Evolutionary conservation across 2,329 filamentous ascomycete genomes (phyloP).

Genomic region (Xylogone sp.): DNA sequence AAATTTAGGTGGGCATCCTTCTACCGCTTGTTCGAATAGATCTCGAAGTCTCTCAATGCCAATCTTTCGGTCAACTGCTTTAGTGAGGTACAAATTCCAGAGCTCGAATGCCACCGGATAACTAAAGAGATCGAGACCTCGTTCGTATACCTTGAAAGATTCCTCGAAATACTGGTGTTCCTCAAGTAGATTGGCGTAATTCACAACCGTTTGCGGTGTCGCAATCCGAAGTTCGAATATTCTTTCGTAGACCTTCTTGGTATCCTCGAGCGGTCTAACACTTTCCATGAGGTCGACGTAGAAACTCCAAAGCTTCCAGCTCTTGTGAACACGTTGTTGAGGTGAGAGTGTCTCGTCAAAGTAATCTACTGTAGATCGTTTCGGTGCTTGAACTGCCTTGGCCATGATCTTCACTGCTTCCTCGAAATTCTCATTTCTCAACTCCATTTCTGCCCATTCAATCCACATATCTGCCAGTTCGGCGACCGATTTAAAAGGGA

Average conservation of each 20-base stretch:
- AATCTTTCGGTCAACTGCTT: slow-evolving; percentile 94
- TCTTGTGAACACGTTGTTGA: slow-evolving; percentile 96
- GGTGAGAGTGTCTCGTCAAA: slow-evolving; percentile 93
- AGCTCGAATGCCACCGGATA: slow-evolving; percentile 98
- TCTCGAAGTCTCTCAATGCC: slow-evolving; percentile 91
- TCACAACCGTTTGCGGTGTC: slow-evolving; percentile 96
- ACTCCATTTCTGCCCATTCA: slow-evolving; percentile 97
- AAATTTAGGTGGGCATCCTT: slow-evolving; percentile 92
- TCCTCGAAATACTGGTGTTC: slow-evolving; percentile 96
- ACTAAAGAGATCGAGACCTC: slow-evolving; percentile 94
- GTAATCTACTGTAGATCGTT: slow-evolving; percentile 97
- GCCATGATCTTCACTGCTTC: slow-evolving; percentile 94
- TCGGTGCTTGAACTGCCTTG: slow-evolving; percentile 94
- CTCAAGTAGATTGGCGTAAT: slow-evolving; percentile 93
- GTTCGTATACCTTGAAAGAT: slow-evolving; percentile 95
- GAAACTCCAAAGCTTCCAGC: slow-evolving; percentile 99
- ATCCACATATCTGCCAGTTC: slow-evolving; percentile 99
- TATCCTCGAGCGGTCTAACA: slow-evolving; percentile 86
- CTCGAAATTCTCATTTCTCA: slow-evolving; percentile 94
- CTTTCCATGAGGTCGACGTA: slow-evolving; percentile 98
- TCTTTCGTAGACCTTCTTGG: slow-evolving; percentile 88
- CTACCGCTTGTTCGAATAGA: slow-evolving; percentile 94
- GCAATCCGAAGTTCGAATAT: slow-evolving; percentile 98
- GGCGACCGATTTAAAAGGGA: slow-evolving; percentile 95
- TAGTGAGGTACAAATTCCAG: slow-evolving; percentile 97